Evolutionary conservation across 768 basidiomycete genomes (phyloP), one percentile per base, ranked within the genome.

Genomic region (Lactifluus pinguis): DNA sequence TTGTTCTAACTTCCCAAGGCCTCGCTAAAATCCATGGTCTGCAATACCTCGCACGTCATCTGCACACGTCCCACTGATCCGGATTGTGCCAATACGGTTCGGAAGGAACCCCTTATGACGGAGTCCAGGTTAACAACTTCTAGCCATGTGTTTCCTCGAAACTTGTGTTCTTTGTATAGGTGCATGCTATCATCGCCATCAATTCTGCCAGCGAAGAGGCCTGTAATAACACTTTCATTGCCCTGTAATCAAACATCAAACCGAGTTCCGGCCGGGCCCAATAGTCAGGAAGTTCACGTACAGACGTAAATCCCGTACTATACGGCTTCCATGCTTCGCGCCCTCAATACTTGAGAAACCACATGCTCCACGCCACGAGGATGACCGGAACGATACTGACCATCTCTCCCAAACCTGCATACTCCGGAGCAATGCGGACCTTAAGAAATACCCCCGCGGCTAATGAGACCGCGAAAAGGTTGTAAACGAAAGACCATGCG

Each of bases 401-500:
- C 44, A 77, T 58, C 69, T 78, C 77, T 13, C 77, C 77, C 51
- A 78, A 57, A 11, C 76, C 77, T 3, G 77, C 77, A 67, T 75
- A 77, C 57, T 73, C 72, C 13, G 76, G 77, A 32, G 73, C 70
- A 41, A 78, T 71, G 39, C 73, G 64, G 32, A 72, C 68, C 49
- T 70, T 60, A 34, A 77, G 72, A 63, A 82, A 77, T 47, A 73
- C 78, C 11, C 82, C 82, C 1, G 76, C 76, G 5, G 80, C 80
- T 45, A 83, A 73, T 13, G 81, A 71, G 15, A 81, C 67, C 54
- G 79, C 76, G 32, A 76, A 71, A n/a, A 77, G 57, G 61, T 78
- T 79, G 67, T 79, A 79, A 52, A 80, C 60, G 30, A 67, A 60
- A 29, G 74, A 68, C 77, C 78, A 77, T 17, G 57, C 68, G 51